Conservation (phyloP, 1,139 yeast genomes). For the Pichia sp. region DNA sequence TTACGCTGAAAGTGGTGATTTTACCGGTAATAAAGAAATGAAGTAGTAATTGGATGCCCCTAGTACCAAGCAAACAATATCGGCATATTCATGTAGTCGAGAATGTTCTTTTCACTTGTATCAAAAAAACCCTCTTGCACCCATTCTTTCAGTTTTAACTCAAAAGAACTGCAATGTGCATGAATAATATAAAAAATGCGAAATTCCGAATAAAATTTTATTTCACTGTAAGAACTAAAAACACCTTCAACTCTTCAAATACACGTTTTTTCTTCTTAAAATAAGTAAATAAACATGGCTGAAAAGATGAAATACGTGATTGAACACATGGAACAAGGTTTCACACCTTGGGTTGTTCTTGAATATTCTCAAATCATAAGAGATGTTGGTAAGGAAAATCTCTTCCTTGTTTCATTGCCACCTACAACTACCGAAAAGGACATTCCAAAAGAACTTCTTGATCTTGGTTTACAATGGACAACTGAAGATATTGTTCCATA, state of each 20-base stretch:
- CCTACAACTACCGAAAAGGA: conserved; percentile 50
- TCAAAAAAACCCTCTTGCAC: not conserved
- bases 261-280: not conserved
- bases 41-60: too few relatives aligned
- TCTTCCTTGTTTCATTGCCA: conserved; percentile 75
- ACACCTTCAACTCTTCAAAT: not conserved
- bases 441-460: conserved; percentile 56
- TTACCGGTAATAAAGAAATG: too few relatives aligned
- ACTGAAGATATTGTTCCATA: conserved; percentile 54
- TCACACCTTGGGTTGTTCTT: conserved; percentile 90
- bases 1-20: not conserved
- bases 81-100: too few relatives aligned
- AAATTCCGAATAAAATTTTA: not conserved
- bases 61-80: too few relatives aligned
- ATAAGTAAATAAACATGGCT: not conserved
- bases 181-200: not conserved
- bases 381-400: conserved; percentile 74
- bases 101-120: not conserved
- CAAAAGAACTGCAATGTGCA: not conserved
- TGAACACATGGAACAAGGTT: conserved; percentile 96
- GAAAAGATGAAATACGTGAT: conserved; percentile 75
- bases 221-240: not conserved
- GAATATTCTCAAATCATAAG: conserved; percentile 79
- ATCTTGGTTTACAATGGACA: conserved; percentile 77
- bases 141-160: too few relatives aligned